phyloP scores from a whole-genome alignment of 2,329 filamentous ascomycete genomes.

The Colletotrichum simmondsii region DNA sequence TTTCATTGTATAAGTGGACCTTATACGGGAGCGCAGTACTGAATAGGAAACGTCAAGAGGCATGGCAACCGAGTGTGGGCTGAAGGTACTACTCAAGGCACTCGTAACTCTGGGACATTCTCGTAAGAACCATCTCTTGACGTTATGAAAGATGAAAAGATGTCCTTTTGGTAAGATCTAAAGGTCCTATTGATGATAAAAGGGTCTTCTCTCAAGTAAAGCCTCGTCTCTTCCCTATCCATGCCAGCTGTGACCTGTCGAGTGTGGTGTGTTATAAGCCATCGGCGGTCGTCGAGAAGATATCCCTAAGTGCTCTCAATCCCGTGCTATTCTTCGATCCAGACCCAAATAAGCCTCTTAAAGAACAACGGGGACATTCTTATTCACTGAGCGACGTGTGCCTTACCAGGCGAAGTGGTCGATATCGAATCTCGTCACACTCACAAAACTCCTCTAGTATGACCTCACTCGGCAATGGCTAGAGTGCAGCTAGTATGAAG shows the following conservation, averaged over 20 bases:
- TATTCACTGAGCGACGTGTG: background rate
- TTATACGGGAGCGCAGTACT: background rate
- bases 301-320: background rate
- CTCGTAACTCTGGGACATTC: background rate
- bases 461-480: background rate
- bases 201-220: background rate
- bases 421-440: background rate
- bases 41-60: background rate
- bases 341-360: background rate
- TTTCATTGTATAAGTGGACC: too few relatives aligned
- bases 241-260: background rate
- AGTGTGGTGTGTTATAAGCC: background rate
- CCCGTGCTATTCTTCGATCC: background rate
- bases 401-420: background rate
- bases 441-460: background rate
- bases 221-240: background rate
- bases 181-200: background rate
- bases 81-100: background rate
- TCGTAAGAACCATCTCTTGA: background rate
- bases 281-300: background rate
- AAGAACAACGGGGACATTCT: background rate
- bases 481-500: background rate
- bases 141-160: background rate
- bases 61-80: background rate
- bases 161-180: background rate